Evolutionary conservation across 345 rosid species (phyloP), one percentile per base, ranked within the genome.

Genomic region (Raphanus sativus): DNA sequence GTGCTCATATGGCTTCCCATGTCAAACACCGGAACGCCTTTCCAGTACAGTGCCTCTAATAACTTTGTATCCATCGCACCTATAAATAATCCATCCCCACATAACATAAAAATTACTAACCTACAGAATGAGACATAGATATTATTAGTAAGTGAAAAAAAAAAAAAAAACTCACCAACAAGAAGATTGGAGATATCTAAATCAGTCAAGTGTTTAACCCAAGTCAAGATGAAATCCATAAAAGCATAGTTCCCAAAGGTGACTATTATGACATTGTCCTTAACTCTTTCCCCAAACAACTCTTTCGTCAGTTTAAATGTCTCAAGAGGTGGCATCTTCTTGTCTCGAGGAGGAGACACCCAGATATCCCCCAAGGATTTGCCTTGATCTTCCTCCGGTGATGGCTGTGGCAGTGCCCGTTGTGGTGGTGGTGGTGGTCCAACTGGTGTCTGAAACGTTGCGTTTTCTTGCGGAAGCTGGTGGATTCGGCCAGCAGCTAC

Each of bases 1-100:
- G 98, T 87, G 79, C 96, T 93, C 94, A 95, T 86, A 76, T 89
- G 98, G 84, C 98, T 95, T 67, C 89, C 98, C 99, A 95, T 95
- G 82, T 95, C 99, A 79, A 95, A 95, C 66, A 87, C 99, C 4
- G 99, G 99, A 83, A 95, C 73, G 12, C 99, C 98, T 89, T 86
- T 90, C 99, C 97, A 91, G 80, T 95, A 93, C 88, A 95, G 80
- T 77, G 94, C 97, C 83, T 95, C 86, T 88, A 93, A 76, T 54
- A 93, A 83, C 82, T 93, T 89, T 63, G 92, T 90, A 79, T 95
- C 99, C 99, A 95, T 86, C 17, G 98, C 97, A 82, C 99, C 99
- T 94, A 58, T 32, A 72, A 67, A 81, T n/a, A 48, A 48, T 48
- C 0, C 21, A 21, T 21, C 24, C 45, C 42, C 84, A 38, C 72